Evolutionary conservation across 441 rosid species (phyloP), one percentile per base, ranked within the genome.

Genomic region (Populus hybrid): DNA sequence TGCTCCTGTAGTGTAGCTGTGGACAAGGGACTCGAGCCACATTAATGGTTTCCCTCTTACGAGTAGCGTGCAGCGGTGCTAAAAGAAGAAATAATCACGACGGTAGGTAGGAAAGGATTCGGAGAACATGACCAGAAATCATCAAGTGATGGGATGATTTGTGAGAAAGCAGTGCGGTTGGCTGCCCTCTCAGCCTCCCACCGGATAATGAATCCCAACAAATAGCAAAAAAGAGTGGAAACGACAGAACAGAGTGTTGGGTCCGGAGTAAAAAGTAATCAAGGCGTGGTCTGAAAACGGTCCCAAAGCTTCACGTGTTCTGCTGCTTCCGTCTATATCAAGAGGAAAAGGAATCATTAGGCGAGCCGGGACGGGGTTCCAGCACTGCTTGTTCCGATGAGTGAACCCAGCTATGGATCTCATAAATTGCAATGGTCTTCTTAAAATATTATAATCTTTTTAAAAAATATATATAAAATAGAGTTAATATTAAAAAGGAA

Each of bases 271-370:
- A 21, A 23, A 38, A 63, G 35, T 16, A n/a, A 46, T 4, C 40
- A 11, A 75, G 59, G 20, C 42, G 11, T 59, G 76, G 46, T 16
- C 68, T 18, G 70, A 38, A 50, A 8, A 21, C 67, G 73, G 78
- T 71, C 76, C 82, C 59, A 73, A 35, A 75, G 32, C 18, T 74
- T 81, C 83, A 79, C 87, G 40, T 79, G 81, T 66, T 35, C 12
- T 71, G 75, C 28, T 57, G 14, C 46, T 26, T 57, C 46, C 23
- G 23, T 35, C 14, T 7, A 28, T 5, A 74, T 59, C 74, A 61
- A 61, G 7, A 26, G 70, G n/a, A 3, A 18, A 69, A 64, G 78
- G 67, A 79, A 81, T 79, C 84, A 61, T 69, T 50, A 63, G 24
- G 71, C 64, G 57, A 46, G 18, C 12, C 18, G 7, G 18, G 57